These are phyloP conservation scores for Quercus variabilis DNA, from an alignment of 306 rosid species.

Conservation along the genomic window DNA sequence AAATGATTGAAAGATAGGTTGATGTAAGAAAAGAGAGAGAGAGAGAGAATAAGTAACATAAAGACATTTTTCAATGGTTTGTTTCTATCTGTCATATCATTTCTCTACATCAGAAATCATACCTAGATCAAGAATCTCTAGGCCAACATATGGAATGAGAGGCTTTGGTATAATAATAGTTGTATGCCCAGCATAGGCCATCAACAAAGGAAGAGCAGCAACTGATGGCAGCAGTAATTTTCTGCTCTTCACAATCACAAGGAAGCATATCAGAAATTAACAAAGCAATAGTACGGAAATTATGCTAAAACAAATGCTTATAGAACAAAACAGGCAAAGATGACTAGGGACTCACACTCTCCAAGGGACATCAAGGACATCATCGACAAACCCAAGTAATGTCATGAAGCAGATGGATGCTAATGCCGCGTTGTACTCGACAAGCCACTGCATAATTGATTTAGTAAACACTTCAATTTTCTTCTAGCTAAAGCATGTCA, in stretches of 20 bases:
- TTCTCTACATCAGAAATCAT: conserved; percentile 20
- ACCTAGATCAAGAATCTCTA: conserved; percentile 84
- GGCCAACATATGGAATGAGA: conserved; percentile 67
- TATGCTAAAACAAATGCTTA: conserved; percentile 12
- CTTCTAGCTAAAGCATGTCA: neutral
- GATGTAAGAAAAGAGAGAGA: neutral
- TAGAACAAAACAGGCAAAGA: neutral
- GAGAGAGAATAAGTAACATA: neutral
- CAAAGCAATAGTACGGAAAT: conserved; percentile 23
- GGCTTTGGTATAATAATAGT: conserved; percentile 93
- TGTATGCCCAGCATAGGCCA: conserved; percentile 99
- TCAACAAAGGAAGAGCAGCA: conserved; percentile 93
- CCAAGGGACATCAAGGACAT: conserved; percentile 98
- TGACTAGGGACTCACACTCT: conserved; percentile 74
- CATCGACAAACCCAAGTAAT: conserved; percentile 96
- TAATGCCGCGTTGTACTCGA: conserved; percentile 94
- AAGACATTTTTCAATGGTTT: neutral
- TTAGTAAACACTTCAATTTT: conserved; percentile 12
- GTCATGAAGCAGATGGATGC: conserved; percentile 89
- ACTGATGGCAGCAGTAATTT: conserved; percentile 81
- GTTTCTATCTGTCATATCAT: neutral
- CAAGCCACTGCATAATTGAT: conserved; percentile 87
- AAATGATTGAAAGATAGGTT: neutral
- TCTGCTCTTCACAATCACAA: conserved; percentile 59
- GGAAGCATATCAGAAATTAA: conserved; percentile 11